Conservation (phyloP, 1,139 yeast genomes). For the Sugiyamaella sp. region DNA sequence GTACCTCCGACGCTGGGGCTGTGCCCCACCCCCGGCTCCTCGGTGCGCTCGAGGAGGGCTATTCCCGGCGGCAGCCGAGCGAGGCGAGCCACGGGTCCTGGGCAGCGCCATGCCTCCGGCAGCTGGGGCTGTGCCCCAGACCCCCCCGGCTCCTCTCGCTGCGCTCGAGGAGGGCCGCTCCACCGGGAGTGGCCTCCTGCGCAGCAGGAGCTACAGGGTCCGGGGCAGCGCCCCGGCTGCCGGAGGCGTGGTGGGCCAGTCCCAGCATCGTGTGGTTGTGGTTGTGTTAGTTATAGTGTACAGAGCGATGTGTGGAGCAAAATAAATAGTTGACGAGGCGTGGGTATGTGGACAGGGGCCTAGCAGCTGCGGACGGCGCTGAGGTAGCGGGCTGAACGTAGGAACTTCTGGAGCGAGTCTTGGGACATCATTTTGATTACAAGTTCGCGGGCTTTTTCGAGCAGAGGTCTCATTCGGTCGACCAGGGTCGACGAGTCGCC, state of each 20-base stretch:
- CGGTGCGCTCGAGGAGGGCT: too few species aligned
- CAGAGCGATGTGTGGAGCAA: not conserved
- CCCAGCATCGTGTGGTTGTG: not conserved
- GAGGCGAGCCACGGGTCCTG: too few species aligned
- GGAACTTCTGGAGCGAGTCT: conserved; percentile 75
- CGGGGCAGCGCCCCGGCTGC: not conserved
- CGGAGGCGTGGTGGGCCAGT: not conserved
- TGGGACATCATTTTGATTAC: conserved; percentile 65
- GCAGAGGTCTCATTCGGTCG: conserved; percentile 34
- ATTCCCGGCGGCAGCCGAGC: too few species aligned
- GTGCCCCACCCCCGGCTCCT: too few species aligned
- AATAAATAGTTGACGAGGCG: conserved; percentile 8
- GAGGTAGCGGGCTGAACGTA: conserved; percentile 47
- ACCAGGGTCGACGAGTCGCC: conserved; percentile 2
- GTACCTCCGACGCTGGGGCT: too few species aligned
- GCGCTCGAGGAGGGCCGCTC: not conserved
- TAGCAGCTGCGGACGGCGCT: conserved; percentile 16
- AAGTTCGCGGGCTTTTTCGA: conserved; percentile 50
- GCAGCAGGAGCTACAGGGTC: not conserved
- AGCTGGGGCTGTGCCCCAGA: too few species aligned
- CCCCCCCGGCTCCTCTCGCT: too few species aligned
- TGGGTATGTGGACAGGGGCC: not conserved
- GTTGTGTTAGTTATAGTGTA: not conserved
- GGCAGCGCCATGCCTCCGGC: too few species aligned
- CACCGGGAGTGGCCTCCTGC: not conserved